Conservation (phyloP, 768 basidiomycete species). For the Leccinum longicurvipes region DNA sequence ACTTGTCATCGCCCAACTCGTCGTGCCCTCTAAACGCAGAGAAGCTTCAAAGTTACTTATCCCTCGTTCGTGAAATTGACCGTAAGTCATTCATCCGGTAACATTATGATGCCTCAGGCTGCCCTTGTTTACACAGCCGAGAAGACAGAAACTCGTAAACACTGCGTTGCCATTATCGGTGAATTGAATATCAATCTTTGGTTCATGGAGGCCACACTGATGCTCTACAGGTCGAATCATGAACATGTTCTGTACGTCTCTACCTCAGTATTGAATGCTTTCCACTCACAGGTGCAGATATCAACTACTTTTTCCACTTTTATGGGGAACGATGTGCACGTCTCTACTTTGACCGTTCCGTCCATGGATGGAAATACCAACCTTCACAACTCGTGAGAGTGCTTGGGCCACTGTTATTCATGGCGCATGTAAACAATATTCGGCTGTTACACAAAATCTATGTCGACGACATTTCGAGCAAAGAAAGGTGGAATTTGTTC, state of each 20-base stretch:
- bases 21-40: constrained; percentile 16
- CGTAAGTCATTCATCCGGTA: constrained; percentile 10
- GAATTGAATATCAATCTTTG: not conserved
- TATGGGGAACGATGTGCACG: constrained; percentile 44
- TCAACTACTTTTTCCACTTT: constrained; percentile 38
- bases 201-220: not conserved
- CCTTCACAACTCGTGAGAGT: constrained; percentile 37
- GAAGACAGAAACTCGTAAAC: constrained; percentile 4
- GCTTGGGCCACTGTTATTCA: constrained; percentile 46
- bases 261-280: not conserved
- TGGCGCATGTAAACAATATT: constrained; percentile 45
- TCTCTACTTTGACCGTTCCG: constrained; percentile 32
- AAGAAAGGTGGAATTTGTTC: constrained; percentile 42
- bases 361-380: constrained; percentile 24
- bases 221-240: constrained; percentile 28
- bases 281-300: constrained; percentile 22
- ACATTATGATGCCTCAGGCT: constrained; percentile 1
- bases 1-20: constrained; percentile 26
- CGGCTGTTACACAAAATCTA: constrained; percentile 45
- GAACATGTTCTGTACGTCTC: constrained; percentile 26
- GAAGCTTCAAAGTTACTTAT: constrained; percentile 18
- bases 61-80: constrained; percentile 24
- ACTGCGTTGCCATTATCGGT: constrained; percentile 24
- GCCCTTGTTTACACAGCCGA: constrained; percentile 5
- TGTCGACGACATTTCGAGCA: constrained; percentile 44